These are phyloP conservation scores for Paraphoma sp. DNA, from an alignment of 2,329 filamentous ascomycete species.

Conservation along the genomic window DNA sequence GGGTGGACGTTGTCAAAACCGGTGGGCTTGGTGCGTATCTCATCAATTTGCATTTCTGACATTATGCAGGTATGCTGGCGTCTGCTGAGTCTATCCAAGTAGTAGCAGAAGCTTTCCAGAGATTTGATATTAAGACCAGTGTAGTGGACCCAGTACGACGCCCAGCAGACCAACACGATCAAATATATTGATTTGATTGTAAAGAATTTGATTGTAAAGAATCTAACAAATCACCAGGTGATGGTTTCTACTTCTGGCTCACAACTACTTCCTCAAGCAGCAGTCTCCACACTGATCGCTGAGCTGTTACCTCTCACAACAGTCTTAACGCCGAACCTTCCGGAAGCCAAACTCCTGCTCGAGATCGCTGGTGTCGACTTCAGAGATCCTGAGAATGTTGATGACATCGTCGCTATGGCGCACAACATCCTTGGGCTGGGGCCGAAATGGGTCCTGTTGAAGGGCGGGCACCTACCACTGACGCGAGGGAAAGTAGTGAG, in stretches of 20 bases:
- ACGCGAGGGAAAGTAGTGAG: slow-evolving; percentile 67
- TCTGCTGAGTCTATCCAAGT: slow-evolving; percentile 72
- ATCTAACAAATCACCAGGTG: slow-evolving; percentile 59
- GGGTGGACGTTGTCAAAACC: slow-evolving; percentile 89
- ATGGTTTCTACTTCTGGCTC: slow-evolving; percentile 89
- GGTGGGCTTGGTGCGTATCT: slow-evolving; percentile 58
- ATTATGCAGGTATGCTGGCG: slow-evolving; percentile 75
- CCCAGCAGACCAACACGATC: neutral
- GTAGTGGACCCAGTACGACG: slow-evolving; percentile 78
- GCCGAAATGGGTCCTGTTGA: slow-evolving; percentile 81
- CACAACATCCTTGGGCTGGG: slow-evolving; percentile 71
- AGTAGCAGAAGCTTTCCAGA: slow-evolving; percentile 68
- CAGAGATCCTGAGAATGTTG: slow-evolving; percentile 61
- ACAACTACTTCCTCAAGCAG: slow-evolving; percentile 68
- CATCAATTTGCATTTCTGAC: slow-evolving; percentile 6
- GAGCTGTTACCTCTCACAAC: slow-evolving; percentile 71
- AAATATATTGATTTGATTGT: neutral
- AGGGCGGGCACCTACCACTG: slow-evolving; percentile 89
- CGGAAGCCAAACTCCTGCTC: slow-evolving; percentile 73
- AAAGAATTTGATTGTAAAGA: neutral
- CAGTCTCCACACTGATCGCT: slow-evolving; percentile 66
- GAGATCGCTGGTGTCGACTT: slow-evolving; percentile 55
- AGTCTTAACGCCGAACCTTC: slow-evolving; percentile 78
- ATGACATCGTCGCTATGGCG: slow-evolving; percentile 74
- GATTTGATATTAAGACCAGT: slow-evolving; percentile 63